Evolutionary conservation across 169 alveolate species (phyloP).

Genomic region (Theileria orientalis): DNA sequence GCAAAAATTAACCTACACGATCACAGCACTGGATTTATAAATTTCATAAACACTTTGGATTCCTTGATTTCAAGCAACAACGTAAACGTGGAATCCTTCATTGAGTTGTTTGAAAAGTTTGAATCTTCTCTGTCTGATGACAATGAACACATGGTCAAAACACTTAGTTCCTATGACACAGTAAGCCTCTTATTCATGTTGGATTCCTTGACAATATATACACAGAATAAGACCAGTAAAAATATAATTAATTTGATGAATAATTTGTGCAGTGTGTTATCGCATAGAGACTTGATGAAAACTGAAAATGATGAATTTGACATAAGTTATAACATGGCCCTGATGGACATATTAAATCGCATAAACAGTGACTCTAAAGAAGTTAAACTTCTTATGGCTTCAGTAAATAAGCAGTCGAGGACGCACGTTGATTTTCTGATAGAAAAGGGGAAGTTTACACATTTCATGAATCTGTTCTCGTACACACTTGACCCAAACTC

Average conservation of each 20-base stretch:
- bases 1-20: slow-evolving; percentile 31
- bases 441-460: slow-evolving; percentile 4
- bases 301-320: background rate
- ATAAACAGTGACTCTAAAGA: background rate
- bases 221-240: background rate
- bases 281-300: background rate
- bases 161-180: background rate
- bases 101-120: slow-evolving; percentile 1
- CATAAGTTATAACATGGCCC: background rate
- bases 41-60: slow-evolving; percentile 24
- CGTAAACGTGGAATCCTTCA: background rate
- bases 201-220: slow-evolving; percentile 4
- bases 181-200: background rate
- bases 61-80: slow-evolving; percentile 2
- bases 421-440: background rate
- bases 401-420: slow-evolving; percentile 27
- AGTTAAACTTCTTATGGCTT: background rate
- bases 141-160: background rate
- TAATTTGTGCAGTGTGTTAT: background rate
- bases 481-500: slow-evolving; percentile 30
- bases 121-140: slow-evolving; percentile 4
- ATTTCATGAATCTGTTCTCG: background rate
- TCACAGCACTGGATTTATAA: slow-evolving; percentile 23
- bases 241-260: background rate
- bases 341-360: background rate